Evolutionary conservation across 1,284 basidiomycete species (phyloP).

Genomic region (Melampsora larici-populina): DNA sequence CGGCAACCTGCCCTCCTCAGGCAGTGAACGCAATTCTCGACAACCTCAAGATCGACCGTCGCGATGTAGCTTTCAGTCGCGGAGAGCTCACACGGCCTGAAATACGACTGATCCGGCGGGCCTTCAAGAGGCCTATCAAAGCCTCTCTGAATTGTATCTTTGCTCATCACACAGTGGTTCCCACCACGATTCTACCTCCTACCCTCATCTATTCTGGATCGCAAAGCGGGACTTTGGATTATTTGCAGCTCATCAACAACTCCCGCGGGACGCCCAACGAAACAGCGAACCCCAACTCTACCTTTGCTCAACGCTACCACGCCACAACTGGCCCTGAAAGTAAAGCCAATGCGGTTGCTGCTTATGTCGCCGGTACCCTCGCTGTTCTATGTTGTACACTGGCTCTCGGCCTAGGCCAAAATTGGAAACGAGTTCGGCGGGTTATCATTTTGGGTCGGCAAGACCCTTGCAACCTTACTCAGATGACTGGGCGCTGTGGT

Average conservation of each 20-base stretch:
- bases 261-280: too few relatives aligned
- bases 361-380: neutral
- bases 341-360: neutral
- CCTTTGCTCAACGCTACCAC: neutral
- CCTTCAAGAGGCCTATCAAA: too few relatives aligned
- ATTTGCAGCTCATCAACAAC: too few relatives aligned
- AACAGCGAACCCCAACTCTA: too few relatives aligned
- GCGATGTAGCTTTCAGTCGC: neutral
- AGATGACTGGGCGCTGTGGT: neutral
- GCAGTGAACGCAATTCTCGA: neutral
- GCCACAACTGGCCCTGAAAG: neutral
- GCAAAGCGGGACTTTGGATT: neutral
- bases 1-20: neutral
- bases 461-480: neutral
- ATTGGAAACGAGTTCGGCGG: neutral
- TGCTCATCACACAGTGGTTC: too few relatives aligned
- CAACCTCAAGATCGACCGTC: neutral
- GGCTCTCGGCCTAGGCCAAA: neutral
- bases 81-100: neutral
- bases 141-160: too few relatives aligned
- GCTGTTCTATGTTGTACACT: neutral
- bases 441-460: neutral
- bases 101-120: neutral
- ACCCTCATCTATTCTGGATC: neutral
- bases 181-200: neutral